Evolutionary conservation across 495 filamentous ascomycete genomes (phyloP).

Genomic region (Lasiosphaeria ovina): DNA sequence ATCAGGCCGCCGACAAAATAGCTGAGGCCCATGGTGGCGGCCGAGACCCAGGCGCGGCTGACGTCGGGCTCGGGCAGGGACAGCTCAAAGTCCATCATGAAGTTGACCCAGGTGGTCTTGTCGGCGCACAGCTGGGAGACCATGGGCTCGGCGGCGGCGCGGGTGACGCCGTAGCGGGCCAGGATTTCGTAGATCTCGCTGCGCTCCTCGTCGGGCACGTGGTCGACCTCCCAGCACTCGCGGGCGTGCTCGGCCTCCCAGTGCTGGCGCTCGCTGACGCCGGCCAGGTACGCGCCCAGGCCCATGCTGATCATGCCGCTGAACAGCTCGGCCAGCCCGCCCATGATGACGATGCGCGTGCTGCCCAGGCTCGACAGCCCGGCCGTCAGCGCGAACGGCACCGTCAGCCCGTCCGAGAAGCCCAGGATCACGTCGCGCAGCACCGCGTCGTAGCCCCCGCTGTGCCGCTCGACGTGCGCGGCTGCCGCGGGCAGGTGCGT

Average conservation of each 20-base stretch:
- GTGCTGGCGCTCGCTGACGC: constrained; percentile 46
- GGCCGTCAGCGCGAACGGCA: constrained; percentile 57
- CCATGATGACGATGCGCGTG: constrained; percentile 57
- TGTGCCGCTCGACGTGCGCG: constrained; percentile 3
- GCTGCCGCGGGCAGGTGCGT: background rate
- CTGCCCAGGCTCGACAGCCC: constrained; percentile 51
- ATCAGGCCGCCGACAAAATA: constrained; percentile 58
- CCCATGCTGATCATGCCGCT: constrained; percentile 62
- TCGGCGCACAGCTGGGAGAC: constrained; percentile 42
- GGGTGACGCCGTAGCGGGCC: constrained; percentile 39
- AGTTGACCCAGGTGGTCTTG: constrained; percentile 46
- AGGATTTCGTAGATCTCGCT: constrained; percentile 45
- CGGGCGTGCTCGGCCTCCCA: constrained; percentile 47
- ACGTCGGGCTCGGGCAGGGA: constrained; percentile 43
- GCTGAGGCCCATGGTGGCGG: constrained; percentile 48
- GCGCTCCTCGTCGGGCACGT: constrained; percentile 40
- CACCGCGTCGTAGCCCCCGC: constrained; percentile 17
- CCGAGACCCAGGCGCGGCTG: constrained; percentile 46
- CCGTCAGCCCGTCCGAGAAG: constrained; percentile 54
- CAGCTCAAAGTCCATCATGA: constrained; percentile 57
- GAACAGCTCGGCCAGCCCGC: constrained; percentile 62
- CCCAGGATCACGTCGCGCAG: constrained; percentile 50
- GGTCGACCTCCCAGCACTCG: constrained; percentile 42
- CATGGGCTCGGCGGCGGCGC: constrained; percentile 31
- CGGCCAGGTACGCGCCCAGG: constrained; percentile 56